A percentile compares a stretch with the other conserved stretches of the same genome.
phyloP scores from a whole-genome alignment of 345 rosid genomes.

The Camelina sativa region DNA sequence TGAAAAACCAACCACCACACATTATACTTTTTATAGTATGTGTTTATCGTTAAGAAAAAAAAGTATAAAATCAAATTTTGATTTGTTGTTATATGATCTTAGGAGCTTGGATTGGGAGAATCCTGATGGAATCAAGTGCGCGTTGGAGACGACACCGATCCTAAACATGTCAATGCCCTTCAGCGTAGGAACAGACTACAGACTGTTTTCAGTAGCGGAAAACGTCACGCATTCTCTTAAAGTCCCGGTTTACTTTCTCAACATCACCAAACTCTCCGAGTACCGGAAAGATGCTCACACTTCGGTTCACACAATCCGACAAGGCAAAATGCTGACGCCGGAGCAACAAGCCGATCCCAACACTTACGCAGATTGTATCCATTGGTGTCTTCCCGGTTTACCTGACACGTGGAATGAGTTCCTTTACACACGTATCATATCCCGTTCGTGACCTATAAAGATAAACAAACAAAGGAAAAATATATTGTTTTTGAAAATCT shows the following conservation, averaged over 20 bases:
- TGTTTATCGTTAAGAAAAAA: neutral
- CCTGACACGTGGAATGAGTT: conserved; percentile 97
- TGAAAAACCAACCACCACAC: conserved; percentile 35
- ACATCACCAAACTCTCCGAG: conserved; percentile 79
- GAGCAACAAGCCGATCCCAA: conserved; percentile 82
- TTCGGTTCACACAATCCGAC: conserved; percentile 74
- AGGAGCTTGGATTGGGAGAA: conserved; percentile 95
- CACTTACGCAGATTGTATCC: conserved; percentile 91
- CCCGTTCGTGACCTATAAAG: conserved; percentile 58
- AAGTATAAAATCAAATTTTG: neutral
- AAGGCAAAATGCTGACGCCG: conserved; percentile 77
- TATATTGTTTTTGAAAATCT: neutral
- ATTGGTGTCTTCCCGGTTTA: conserved; percentile 96
- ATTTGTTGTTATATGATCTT: neutral
- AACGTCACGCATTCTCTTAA: conserved; percentile 60
- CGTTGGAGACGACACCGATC: conserved; percentile 71
- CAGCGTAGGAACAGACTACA: conserved; percentile 76
- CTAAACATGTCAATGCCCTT: conserved; percentile 57
- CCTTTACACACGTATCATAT: conserved; percentile 70
- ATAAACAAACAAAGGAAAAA: neutral
- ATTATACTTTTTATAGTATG: neutral
- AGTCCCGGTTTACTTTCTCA: conserved; percentile 63
- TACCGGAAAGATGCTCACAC: conserved; percentile 94
- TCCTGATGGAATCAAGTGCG: conserved; percentile 91
- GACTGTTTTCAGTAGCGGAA: conserved; percentile 54